Evolutionary conservation across 2,329 filamentous ascomycete species (phyloP).

Genomic region (Pseudogymnoascus sp.): DNA sequence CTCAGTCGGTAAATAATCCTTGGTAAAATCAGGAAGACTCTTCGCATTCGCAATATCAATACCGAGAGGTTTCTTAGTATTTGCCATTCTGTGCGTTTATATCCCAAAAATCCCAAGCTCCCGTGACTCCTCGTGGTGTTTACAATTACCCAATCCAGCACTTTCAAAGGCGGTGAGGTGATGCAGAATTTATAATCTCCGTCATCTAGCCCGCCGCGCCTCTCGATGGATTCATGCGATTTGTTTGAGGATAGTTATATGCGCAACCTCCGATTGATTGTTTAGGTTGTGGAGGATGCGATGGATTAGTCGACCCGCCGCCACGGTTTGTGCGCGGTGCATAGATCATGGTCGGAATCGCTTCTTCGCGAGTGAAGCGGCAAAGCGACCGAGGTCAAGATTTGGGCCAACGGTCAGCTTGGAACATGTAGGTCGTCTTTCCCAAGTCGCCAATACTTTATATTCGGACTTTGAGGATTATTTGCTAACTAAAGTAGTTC

Average conservation of each 20-base stretch:
- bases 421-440: slow-evolving; percentile 42
- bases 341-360: background rate
- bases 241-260: background rate
- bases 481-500: slow-evolving; percentile 37
- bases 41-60: slow-evolving; percentile 43
- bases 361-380: background rate
- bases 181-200: background rate
- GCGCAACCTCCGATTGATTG: background rate
- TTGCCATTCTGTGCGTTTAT: background rate
- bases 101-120: background rate
- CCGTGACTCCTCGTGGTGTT: background rate
- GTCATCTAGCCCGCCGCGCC: background rate
- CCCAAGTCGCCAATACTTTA: background rate
- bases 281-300: background rate
- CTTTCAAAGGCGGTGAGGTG: background rate
- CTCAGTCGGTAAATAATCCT: slow-evolving; percentile 39
- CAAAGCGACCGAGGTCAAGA: slow-evolving; percentile 20
- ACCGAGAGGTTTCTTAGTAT: background rate
- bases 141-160: background rate
- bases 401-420: slow-evolving; percentile 42
- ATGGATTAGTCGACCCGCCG: background rate
- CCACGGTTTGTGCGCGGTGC: background rate
- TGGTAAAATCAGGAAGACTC: slow-evolving; percentile 39
- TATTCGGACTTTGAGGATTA: background rate
- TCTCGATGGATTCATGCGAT: background rate